phyloP scores from a whole-genome alignment of 805 yeast species.

The Metahyphopichia silvanorum region DNA sequence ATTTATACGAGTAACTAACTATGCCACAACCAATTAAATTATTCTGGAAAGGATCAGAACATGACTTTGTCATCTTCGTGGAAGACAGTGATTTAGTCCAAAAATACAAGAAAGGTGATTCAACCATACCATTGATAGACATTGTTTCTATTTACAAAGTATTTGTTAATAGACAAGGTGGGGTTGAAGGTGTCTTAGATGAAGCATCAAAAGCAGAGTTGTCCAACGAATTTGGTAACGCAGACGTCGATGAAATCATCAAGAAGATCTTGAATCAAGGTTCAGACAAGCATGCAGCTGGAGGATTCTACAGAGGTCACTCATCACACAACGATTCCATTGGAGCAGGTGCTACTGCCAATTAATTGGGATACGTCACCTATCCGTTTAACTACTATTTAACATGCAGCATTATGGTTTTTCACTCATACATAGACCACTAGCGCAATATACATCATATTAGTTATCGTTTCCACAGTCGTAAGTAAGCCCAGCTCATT shows the following conservation, averaged over 20 bases:
- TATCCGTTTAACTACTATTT: no score
- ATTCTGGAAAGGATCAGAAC: constrained; percentile 61
- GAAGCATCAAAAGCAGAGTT: constrained; percentile 68
- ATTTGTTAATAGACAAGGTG: constrained; percentile 61
- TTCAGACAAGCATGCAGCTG: constrained; percentile 30
- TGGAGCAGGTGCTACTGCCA: constrained; percentile 26
- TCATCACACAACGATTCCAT: constrained; percentile 46
- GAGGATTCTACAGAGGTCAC: constrained; percentile 15
- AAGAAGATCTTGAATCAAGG: constrained; percentile 62
- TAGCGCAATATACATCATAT: no score
- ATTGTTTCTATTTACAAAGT: constrained; percentile 64
- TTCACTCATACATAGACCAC: no score
- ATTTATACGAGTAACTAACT: no score
- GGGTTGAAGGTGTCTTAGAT: constrained; percentile 68
- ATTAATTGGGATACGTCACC: no score
- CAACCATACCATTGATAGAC: constrained; percentile 55
- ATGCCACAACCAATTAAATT: constrained; percentile 39
- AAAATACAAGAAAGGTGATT: constrained; percentile 48
- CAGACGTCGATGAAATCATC: constrained; percentile 54
- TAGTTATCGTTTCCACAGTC: no score
- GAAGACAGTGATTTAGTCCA: constrained; percentile 50
- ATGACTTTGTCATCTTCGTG: constrained; percentile 65
- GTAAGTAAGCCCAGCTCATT: no score
- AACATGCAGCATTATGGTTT: no score
- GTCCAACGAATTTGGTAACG: constrained; percentile 65